Evolutionary conservation across 202 grass and related monocot genomes (phyloP), one percentile per base, ranked within the genome.

Genomic region (Eragrostis tef): DNA sequence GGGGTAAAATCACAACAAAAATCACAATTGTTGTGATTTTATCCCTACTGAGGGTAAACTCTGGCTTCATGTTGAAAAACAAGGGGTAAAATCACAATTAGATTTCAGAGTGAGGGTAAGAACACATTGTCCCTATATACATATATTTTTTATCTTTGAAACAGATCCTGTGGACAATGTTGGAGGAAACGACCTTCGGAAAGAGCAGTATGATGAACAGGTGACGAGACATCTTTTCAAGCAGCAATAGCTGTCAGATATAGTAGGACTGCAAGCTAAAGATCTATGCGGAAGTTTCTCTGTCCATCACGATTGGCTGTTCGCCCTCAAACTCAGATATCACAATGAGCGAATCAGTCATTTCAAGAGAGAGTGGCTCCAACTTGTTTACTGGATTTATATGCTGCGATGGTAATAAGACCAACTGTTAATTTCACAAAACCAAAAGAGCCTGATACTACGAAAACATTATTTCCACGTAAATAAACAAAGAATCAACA

Each of bases 261-360:
- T 27, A 45, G 58, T 20, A 54, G 53, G 44, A 64, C 10, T 0
- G 0, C 21, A 52, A 70, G 74, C 19, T 74, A 53, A 62, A 86
- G 69, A 63, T 53, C 64, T 68, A 79, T 79, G n/a, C 15, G 11
- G 74, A 77, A 77, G 41, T 67, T 57, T 63, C 45, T 34, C 3
- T 50, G 39, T 79, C 64, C 54, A 45, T 45, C 67, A 34, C 22
- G 46, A 90, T 64, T 65, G 79, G 78, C 24, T 90, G 84, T 89
- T 91, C 85, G 50, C 95, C 88, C 86, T 98, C 90, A 54, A 94
- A 85, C 85, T 98, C 92, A 11, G 95, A 89, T 80, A 98, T 91
- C 43, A 98, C 90, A 58, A 98, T 98, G 49, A 93, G 95, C 0
- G 87, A 91, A 85, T 98, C 95, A 66, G 72, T 90, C 88, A 86